Percentiles rank a stretch among this genome's conserved stretches.
phyloP scores from a whole-genome alignment of 257 asterid genomes.

The Solanum dulcamara region DNA sequence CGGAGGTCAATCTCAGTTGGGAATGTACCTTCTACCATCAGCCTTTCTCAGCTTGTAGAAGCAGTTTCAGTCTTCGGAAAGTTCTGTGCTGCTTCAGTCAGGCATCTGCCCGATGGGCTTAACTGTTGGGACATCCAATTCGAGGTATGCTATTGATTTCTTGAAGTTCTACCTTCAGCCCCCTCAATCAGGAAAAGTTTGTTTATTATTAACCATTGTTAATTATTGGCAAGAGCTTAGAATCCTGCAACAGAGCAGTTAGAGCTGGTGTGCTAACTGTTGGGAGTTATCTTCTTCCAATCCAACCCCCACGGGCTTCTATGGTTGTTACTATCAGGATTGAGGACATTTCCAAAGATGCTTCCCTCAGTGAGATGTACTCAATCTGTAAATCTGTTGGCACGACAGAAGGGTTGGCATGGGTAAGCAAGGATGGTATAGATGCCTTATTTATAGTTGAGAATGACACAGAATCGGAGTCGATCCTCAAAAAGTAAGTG shows the following conservation, averaged over 20 bases:
- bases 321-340: slow-evolving; percentile 29
- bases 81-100: slow-evolving; percentile 26
- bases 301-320: slow-evolving; percentile 10
- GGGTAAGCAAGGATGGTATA: slow-evolving; percentile 20
- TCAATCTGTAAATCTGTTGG: slow-evolving; percentile 30
- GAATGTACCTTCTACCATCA: slow-evolving; percentile 16
- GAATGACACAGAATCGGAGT: slow-evolving; percentile 3
- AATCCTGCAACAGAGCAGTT: slow-evolving; percentile 24
- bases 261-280: slow-evolving; percentile 20
- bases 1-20: slow-evolving; percentile 10
- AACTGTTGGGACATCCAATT: background rate
- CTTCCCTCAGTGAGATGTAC: slow-evolving; percentile 20
- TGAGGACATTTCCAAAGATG: slow-evolving; percentile 18
- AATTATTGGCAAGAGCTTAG: slow-evolving; percentile 22
- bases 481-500: slow-evolving; percentile 23
- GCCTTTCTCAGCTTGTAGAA: slow-evolving; percentile 24
- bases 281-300: slow-evolving; percentile 14
- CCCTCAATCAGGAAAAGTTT: background rate
- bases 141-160: background rate
- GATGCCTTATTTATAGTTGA: slow-evolving; percentile 35
- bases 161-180: background rate
- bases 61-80: slow-evolving; percentile 37
- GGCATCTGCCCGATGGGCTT: slow-evolving; percentile 9
- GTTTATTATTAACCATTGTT: background rate
- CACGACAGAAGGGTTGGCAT: slow-evolving; percentile 32